Evolutionary conservation across 2,329 filamentous ascomycete genomes (phyloP).

Genomic region (Fusarium buxicola): DNA sequence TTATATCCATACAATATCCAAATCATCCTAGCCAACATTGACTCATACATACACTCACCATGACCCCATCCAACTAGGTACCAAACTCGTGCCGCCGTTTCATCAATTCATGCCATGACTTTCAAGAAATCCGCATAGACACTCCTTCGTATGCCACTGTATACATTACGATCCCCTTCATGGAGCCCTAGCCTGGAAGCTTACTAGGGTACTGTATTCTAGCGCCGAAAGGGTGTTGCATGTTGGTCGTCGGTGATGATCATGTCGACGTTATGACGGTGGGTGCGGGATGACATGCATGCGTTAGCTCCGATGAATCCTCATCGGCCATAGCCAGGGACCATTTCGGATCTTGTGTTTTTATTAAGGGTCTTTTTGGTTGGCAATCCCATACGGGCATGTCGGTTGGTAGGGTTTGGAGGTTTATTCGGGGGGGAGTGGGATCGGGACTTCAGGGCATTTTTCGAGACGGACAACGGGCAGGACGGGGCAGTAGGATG

Average conservation of each 20-base stretch:
- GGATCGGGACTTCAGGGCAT: constrained; percentile 6
- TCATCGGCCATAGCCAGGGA: not conserved
- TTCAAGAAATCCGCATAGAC: not conserved
- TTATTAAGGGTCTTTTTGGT: not conserved
- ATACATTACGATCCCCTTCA: too few relatives aligned
- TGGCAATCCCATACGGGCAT: too few relatives aligned
- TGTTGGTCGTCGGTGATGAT: not conserved
- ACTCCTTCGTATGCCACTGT: not conserved
- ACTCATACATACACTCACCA: not conserved
- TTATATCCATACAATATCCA: not conserved
- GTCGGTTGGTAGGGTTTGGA: not conserved
- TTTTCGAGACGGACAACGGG: constrained; percentile 1
- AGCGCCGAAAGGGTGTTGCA: not conserved
- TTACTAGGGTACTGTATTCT: not conserved
- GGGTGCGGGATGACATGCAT: constrained; percentile 30
- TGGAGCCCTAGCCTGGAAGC: too few relatives aligned
- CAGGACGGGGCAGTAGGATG: constrained; percentile 3
- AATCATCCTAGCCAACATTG: too few relatives aligned
- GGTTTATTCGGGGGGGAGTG: constrained; percentile 2
- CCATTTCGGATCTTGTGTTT: not conserved
- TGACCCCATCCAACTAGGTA: not conserved
- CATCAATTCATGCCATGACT: not conserved
- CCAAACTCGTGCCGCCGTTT: not conserved
- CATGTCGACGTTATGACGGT: not conserved
- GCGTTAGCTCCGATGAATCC: constrained; percentile 9